Percentiles rank a stretch among this genome's conserved stretches.
Evolutionary conservation across 306 rosid genomes (phyloP).

Genomic region (Glycine soja): DNA sequence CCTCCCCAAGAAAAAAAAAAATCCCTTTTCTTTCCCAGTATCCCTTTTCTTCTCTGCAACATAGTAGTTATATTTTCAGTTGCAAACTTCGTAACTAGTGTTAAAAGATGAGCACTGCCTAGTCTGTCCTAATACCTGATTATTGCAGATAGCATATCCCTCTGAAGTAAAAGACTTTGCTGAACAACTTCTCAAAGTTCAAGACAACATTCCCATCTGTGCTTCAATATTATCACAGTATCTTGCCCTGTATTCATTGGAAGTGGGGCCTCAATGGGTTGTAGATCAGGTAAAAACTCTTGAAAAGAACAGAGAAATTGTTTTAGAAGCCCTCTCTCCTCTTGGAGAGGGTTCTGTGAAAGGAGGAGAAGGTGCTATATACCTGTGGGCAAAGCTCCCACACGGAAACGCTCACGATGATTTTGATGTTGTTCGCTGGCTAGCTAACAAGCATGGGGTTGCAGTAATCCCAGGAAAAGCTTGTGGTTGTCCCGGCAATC

Average conservation of each 20-base stretch:
- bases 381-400: slow-evolving; percentile 97
- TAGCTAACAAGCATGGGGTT: slow-evolving; percentile 75
- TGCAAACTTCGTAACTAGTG: not conserved
- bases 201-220: slow-evolving; percentile 98
- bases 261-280: slow-evolving; percentile 87
- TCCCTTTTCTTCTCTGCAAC: slow-evolving; percentile 18
- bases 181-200: slow-evolving; percentile 89
- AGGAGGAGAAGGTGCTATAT: slow-evolving; percentile 98
- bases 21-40: not conserved
- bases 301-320: slow-evolving; percentile 67
- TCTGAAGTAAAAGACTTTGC: slow-evolving; percentile 78
- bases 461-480: slow-evolving; percentile 92
- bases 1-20: not conserved
- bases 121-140: slow-evolving; percentile 15
- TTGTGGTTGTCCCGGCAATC: slow-evolving; percentile 75
- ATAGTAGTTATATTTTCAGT: not conserved
- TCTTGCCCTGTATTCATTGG: slow-evolving; percentile 84
- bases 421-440: slow-evolving; percentile 82
- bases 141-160: slow-evolving; percentile 92
- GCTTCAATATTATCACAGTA: slow-evolving; percentile 88
- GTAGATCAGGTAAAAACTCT: slow-evolving; percentile 68
- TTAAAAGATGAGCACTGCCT: not conserved
- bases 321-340: slow-evolving; percentile 73
- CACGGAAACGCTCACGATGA: slow-evolving; percentile 57
- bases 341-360: slow-evolving; percentile 81